Percentiles rank a stretch among this genome's conserved stretches.
phyloP scores from a whole-genome alignment of 352 stramenopile genomes.

The Globisporangium paroecandrum region DNA sequence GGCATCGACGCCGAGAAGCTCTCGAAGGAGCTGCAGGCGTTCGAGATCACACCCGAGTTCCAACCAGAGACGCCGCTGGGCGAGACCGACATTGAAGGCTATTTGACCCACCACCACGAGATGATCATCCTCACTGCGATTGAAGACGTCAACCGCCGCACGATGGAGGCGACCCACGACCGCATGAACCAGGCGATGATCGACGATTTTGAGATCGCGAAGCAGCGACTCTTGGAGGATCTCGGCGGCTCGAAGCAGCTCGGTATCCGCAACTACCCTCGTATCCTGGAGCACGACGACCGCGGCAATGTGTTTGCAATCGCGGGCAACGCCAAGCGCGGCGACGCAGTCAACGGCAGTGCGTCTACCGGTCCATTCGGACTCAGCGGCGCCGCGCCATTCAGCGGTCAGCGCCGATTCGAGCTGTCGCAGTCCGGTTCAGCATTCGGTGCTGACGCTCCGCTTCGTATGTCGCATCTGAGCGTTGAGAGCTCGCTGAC shows the following conservation, averaged over 20 bases:
- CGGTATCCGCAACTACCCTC: constrained; percentile 72
- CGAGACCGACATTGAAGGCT: constrained; percentile 84
- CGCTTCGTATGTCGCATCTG: constrained; percentile 64
- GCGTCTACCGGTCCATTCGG: constrained; percentile 32
- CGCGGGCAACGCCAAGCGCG: constrained; percentile 31
- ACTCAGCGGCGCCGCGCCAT: constrained; percentile 37
- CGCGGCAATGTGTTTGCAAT: constrained; percentile 46
- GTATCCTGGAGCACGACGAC: constrained; percentile 42
- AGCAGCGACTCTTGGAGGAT: constrained; percentile 71
- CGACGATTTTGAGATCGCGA: constrained; percentile 79
- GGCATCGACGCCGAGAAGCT: constrained; percentile 88
- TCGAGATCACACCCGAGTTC: constrained; percentile 73
- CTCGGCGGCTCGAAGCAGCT: constrained; percentile 63
- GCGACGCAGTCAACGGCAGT: constrained; percentile 15
- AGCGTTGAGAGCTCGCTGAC: constrained; percentile 66
- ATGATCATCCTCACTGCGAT: constrained; percentile 91
- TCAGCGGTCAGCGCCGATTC: constrained; percentile 51
- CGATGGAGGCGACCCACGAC: constrained; percentile 75
- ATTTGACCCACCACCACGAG: constrained; percentile 88
- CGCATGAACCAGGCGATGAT: constrained; percentile 86
- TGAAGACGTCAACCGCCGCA: constrained; percentile 80
- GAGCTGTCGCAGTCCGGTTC: constrained; percentile 33
- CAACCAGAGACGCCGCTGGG: constrained; percentile 79
- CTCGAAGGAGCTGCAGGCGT: constrained; percentile 73
- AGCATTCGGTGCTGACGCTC: constrained; percentile 21